Evolutionary conservation across 2,329 filamentous ascomycete genomes (phyloP).

Genomic region (Pestalotiopsis sp.): DNA sequence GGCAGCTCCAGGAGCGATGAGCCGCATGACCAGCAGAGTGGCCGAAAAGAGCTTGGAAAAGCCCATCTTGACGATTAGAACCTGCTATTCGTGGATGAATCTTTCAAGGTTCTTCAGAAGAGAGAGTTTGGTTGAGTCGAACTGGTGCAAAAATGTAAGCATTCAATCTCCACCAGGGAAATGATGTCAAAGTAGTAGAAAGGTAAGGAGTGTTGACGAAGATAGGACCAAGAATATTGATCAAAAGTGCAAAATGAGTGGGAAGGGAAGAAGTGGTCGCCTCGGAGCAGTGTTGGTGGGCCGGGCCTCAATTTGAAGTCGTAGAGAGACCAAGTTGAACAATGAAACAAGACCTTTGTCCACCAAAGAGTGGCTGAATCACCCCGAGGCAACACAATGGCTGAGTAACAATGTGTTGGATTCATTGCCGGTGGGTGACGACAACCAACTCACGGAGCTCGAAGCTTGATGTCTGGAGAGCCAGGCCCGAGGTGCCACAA

Average conservation of each 20-base stretch:
- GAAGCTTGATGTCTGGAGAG: not conserved
- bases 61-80: slow-evolving; percentile 31
- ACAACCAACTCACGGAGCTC: not conserved
- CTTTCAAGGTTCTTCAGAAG: slow-evolving; percentile 14
- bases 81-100: slow-evolving; percentile 27
- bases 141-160: not conserved
- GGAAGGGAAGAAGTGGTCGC: not conserved
- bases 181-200: not conserved
- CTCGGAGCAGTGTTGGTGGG: not conserved
- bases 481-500: not conserved
- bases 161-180: slow-evolving; percentile 9
- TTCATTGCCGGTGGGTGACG: not conserved
- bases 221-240: not conserved
- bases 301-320: not conserved
- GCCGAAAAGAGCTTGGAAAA: slow-evolving; percentile 29
- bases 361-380: not conserved
- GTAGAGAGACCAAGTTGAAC: not conserved
- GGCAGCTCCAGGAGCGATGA: slow-evolving; percentile 22
- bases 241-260: not conserved
- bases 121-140: slow-evolving; percentile 3
- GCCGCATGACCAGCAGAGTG: slow-evolving; percentile 25
- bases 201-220: not conserved
- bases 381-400: not conserved
- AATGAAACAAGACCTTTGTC: not conserved
- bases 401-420: not conserved